A percentile compares a stretch with the other conserved stretches of the same genome.
Evolutionary conservation across 805 yeast species (phyloP).

Genomic region (Candida krabiensis): DNA sequence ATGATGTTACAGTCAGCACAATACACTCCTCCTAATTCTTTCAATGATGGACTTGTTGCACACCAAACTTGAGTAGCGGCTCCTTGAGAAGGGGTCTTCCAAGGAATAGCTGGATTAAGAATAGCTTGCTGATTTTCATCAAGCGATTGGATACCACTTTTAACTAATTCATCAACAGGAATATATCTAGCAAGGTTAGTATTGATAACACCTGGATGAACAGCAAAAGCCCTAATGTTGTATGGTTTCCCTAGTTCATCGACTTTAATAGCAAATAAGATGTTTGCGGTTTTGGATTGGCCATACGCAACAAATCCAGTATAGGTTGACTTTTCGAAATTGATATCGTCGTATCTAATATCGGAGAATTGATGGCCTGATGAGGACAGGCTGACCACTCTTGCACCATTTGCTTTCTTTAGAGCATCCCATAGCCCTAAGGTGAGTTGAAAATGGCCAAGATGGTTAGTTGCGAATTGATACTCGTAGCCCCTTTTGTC

Average conservation of each 20-base stretch:
- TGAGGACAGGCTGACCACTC: slow-evolving; percentile 3
- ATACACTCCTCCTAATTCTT: too few relatives aligned
- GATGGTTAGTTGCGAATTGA: slow-evolving; percentile 5
- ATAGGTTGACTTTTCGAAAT: slow-evolving; percentile 1
- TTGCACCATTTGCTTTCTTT: slow-evolving; percentile 4
- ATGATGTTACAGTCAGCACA: too few relatives aligned
- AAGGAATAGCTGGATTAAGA: too few relatives aligned
- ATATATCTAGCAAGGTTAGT: slow-evolving; percentile 6
- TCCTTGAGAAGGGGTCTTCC: too few relatives aligned
- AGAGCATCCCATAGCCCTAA: neutral
- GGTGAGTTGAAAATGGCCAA: slow-evolving; percentile 1
- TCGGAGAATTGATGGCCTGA: slow-evolving; percentile 3
- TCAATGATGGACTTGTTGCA: too few relatives aligned
- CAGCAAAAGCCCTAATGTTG: slow-evolving; percentile 5
- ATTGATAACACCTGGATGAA: slow-evolving; percentile 6
- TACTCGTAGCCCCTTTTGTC: slow-evolving; percentile 4
- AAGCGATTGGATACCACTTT: too few relatives aligned
- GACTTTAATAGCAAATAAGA: slow-evolving; percentile 4
- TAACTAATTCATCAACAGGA: too few relatives aligned
- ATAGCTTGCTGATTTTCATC: too few relatives aligned
- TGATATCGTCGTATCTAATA: slow-evolving; percentile 3
- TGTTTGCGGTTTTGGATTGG: slow-evolving; percentile 6
- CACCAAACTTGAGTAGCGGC: too few relatives aligned
- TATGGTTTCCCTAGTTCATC: slow-evolving; percentile 4
- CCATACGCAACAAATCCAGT: slow-evolving; percentile 6